A percentile compares a stretch with the other conserved stretches of the same genome.
These are phyloP conservation scores for Phaeotremella fagi DNA, from an alignment of 768 basidiomycete genomes.

Conservation along the genomic window DNA sequence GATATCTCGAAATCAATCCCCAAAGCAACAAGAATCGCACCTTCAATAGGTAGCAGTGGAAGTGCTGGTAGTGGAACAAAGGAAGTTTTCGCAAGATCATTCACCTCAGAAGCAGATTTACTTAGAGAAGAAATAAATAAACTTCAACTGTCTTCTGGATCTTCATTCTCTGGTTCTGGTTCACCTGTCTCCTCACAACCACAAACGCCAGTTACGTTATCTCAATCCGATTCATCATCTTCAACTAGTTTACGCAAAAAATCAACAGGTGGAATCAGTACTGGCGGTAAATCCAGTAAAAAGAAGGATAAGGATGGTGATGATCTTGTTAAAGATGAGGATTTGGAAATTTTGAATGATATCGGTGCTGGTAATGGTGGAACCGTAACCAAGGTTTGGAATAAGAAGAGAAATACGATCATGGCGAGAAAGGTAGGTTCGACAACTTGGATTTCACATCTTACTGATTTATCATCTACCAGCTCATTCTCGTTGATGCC, in stretches of 20 bases:
- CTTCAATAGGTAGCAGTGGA: constrained; percentile 23
- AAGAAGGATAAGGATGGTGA: constrained; percentile 67
- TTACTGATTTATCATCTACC: neutral
- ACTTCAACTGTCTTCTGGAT: constrained; percentile 32
- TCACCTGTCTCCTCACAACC: constrained; percentile 17
- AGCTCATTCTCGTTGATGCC: constrained; percentile 49
- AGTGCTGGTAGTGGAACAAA: constrained; percentile 23
- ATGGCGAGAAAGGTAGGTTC: constrained; percentile 93
- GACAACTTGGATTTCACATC: neutral
- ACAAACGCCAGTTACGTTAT: constrained; percentile 10
- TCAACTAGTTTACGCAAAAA: constrained; percentile 5
- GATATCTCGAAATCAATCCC: constrained; percentile 40
- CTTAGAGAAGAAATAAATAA: constrained; percentile 32
- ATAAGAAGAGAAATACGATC: constrained; percentile 78
- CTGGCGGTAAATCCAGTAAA: constrained; percentile 13
- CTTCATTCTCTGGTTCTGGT: constrained; percentile 16
- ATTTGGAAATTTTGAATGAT: constrained; percentile 83
- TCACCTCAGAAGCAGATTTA: constrained; percentile 29
- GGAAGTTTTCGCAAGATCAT: neutral
- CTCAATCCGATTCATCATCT: constrained; percentile 1
- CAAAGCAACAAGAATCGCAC: constrained; percentile 40
- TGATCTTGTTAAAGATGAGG: constrained; percentile 72
- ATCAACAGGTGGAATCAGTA: constrained; percentile 3
- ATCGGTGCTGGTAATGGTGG: constrained; percentile 95
- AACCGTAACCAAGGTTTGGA: constrained; percentile 93